Percentiles rank a stretch among this genome's conserved stretches.
phyloP scores from a whole-genome alignment of 768 basidiomycete genomes.

The Termitomyces sp. region DNA sequence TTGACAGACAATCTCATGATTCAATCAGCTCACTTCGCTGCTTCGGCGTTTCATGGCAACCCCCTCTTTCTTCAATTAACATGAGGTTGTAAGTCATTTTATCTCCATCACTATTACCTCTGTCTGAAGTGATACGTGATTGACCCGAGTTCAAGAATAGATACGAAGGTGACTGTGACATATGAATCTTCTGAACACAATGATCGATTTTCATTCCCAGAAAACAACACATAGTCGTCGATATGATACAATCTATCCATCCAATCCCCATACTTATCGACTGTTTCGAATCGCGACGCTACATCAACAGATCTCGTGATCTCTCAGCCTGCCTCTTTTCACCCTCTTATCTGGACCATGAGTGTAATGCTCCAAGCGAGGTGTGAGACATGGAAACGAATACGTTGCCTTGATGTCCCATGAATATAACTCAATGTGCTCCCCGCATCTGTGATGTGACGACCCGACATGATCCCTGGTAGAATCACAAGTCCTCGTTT shows the following conservation, averaged over 20 bases:
- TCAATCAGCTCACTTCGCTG: neutral
- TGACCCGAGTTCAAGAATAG: neutral
- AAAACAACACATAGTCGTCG: neutral
- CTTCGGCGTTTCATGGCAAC: neutral
- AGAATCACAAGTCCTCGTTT: no score
- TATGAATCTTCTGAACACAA: neutral
- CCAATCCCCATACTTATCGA: neutral
- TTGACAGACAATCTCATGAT: neutral
- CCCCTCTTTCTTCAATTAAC: neutral
- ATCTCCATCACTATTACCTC: neutral
- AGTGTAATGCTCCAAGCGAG: neutral
- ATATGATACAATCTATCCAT: neutral
- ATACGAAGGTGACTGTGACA: neutral
- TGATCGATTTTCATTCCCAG: neutral
- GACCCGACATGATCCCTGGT: no score
- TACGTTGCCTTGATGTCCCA: neutral
- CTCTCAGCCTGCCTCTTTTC: neutral
- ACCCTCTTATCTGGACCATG: neutral
- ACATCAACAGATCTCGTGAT: neutral
- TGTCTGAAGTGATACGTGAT: neutral
- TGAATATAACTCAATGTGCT: no score
- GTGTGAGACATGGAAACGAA: neutral
- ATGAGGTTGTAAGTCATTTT: neutral
- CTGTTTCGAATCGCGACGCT: neutral
- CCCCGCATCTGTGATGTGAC: no score